Evolutionary conservation across 2,329 filamentous ascomycete genomes (phyloP).

Genomic region (Allantophomopsis cytisporea): DNA sequence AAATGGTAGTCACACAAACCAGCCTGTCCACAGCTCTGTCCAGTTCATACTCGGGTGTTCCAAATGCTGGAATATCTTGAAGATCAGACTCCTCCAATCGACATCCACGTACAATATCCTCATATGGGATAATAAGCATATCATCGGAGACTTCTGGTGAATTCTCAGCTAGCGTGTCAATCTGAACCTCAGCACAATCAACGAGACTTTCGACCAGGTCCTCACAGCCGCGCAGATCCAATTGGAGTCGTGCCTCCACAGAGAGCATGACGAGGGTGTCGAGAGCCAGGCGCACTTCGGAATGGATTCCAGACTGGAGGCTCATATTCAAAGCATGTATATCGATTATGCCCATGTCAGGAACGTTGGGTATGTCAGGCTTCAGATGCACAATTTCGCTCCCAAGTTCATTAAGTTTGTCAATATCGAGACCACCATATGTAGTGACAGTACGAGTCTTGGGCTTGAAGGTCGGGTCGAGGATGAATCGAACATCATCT

Average conservation of each 20-base stretch:
- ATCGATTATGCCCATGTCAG: constrained; percentile 79
- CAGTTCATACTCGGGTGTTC: constrained; percentile 65
- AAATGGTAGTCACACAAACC: constrained; percentile 80
- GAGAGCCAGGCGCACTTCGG: constrained; percentile 78
- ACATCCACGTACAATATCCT: constrained; percentile 73
- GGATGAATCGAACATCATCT: background rate
- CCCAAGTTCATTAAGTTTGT: constrained; percentile 43
- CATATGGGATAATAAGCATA: constrained; percentile 71
- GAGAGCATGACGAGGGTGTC: constrained; percentile 64
- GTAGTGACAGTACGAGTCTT: constrained; percentile 39
- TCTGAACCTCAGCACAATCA: constrained; percentile 82
- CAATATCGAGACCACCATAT: constrained; percentile 61
- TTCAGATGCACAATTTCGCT: constrained; percentile 51
- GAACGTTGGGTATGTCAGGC: constrained; percentile 60
- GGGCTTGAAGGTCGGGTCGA: constrained; percentile 31
- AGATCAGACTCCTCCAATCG: constrained; percentile 59
- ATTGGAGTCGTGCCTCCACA: constrained; percentile 44
- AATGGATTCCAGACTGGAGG: constrained; percentile 77
- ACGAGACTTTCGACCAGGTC: constrained; percentile 80
- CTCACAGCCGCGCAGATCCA: constrained; percentile 62
- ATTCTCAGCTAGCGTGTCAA: constrained; percentile 73
- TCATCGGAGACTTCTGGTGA: constrained; percentile 78
- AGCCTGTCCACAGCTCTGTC: constrained; percentile 78
- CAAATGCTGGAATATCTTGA: constrained; percentile 60
- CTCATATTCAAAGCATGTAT: constrained; percentile 82